Conservation (phyloP, 352 stramenopile species). For the Phytopythium sindhum region DNA sequence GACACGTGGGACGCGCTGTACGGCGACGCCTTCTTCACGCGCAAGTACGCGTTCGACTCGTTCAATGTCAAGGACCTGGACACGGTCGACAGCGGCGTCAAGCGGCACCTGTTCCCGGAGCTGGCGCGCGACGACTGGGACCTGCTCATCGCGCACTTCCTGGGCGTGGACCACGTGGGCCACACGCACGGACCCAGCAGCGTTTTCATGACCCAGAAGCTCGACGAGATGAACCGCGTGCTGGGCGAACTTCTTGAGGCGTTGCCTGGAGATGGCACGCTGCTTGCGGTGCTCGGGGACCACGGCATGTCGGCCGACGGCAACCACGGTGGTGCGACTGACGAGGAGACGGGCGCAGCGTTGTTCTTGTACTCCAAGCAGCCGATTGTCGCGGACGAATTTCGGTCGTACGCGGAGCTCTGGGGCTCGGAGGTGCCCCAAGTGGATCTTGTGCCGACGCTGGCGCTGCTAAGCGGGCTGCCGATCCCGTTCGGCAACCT, state of each 20-base stretch:
- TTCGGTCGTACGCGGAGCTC: constrained; percentile 23
- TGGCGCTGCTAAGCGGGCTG: constrained; percentile 92
- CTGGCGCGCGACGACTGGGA: constrained; percentile 66
- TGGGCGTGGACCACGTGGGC: constrained; percentile 97
- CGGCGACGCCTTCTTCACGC: constrained; percentile 82
- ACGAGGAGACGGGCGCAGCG: constrained; percentile 94
- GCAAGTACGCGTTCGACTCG: constrained; percentile 93
- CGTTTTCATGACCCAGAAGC: constrained; percentile 93
- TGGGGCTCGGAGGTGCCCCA: constrained; percentile 70
- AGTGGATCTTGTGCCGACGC: constrained; percentile 96
- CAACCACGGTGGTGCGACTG: constrained; percentile 96
- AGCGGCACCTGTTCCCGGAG: constrained; percentile 65
- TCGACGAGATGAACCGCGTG: constrained; percentile 94
- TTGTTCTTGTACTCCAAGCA: constrained; percentile 91
- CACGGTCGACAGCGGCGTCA: constrained; percentile 95
- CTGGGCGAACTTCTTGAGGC: constrained; percentile 71
- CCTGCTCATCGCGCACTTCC: constrained; percentile 83
- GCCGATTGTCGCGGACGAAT: constrained; percentile 22
- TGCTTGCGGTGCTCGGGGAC: constrained; percentile 95
- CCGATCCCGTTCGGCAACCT: constrained; percentile 97
- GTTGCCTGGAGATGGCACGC: constrained; percentile 62
- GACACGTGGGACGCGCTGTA: constrained; percentile 98
- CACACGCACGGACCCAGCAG: constrained; percentile 96
- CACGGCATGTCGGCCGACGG: constrained; percentile 98
- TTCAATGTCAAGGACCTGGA: constrained; percentile 99